These are phyloP conservation scores for Fusarium bulbicola DNA, from an alignment of 2,329 filamentous ascomycete genomes.

Conservation along the genomic window DNA sequence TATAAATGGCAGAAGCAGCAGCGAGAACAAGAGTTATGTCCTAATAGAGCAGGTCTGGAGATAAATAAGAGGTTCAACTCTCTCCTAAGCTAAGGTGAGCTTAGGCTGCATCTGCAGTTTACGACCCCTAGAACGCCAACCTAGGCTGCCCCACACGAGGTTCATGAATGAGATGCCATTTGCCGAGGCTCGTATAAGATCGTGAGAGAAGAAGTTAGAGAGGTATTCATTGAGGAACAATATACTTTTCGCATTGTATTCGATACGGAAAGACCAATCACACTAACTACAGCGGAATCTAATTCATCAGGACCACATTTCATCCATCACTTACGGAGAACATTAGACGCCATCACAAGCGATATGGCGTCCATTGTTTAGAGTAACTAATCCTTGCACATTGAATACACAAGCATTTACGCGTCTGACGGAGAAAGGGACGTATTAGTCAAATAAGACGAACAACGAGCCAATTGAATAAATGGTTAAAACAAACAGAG, in stretches of 20 bases:
- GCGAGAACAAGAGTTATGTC: not conserved
- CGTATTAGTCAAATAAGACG: not conserved
- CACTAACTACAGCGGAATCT: not conserved
- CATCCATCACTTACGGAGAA: not conserved
- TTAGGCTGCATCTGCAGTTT: not conserved
- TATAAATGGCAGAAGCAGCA: not conserved
- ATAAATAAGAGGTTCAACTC: constrained; percentile 1
- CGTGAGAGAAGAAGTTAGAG: not conserved
- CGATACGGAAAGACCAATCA: not conserved
- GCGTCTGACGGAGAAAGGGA: not conserved
- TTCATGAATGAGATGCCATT: not conserved
- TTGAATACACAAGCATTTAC: not conserved
- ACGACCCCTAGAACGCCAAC: not conserved
- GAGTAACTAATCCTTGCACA: not conserved
- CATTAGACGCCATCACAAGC: not conserved
- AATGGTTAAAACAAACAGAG: not conserved
- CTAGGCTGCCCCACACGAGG: not conserved
- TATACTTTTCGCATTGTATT: not conserved
- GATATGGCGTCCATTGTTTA: not conserved
- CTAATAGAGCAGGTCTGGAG: not conserved
- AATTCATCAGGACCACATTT: not conserved
- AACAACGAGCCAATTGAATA: not conserved
- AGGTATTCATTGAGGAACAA: not conserved
- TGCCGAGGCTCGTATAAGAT: constrained; percentile 19
- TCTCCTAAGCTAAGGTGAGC: not conserved